phyloP scores from a whole-genome alignment of 306 rosid species.

The Pachyrhizus erosus region DNA sequence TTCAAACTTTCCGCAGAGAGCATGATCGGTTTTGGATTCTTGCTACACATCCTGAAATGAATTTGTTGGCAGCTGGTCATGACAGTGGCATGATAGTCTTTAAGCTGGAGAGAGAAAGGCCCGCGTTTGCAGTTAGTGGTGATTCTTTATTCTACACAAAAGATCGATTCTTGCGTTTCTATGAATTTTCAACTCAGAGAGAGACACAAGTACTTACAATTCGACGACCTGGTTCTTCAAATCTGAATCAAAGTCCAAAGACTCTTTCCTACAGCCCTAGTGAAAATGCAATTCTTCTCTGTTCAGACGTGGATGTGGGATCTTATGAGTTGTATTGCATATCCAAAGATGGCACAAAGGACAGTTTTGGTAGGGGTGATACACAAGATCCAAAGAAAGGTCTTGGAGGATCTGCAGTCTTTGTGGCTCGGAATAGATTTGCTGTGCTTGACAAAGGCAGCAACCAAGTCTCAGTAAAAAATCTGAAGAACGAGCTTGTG shows the following conservation, averaged over 20 bases:
- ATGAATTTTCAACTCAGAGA: slow-evolving; percentile 79
- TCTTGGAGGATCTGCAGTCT: slow-evolving; percentile 88
- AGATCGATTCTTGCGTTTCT: slow-evolving; percentile 86
- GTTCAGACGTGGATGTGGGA: slow-evolving; percentile 92
- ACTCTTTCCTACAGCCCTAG: slow-evolving; percentile 83
- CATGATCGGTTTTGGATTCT: slow-evolving; percentile 99
- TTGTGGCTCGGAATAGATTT: slow-evolving; percentile 91
- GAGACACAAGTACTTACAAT: slow-evolving; percentile 85
- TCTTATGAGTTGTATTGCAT: slow-evolving; percentile 86
- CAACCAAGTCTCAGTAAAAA: slow-evolving; percentile 76
- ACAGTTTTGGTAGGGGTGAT: slow-evolving; percentile 77
- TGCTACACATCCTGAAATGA: slow-evolving; percentile 96
- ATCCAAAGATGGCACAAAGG: slow-evolving; percentile 62
- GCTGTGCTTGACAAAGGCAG: slow-evolving; percentile 86
- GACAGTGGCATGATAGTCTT: slow-evolving; percentile 98
- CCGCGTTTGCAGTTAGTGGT: slow-evolving; percentile 85
- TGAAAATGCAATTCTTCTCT: slow-evolving; percentile 88
- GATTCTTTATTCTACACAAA: slow-evolving; percentile 77
- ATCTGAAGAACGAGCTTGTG: slow-evolving; percentile 74
- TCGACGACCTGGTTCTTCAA: slow-evolving; percentile 83
- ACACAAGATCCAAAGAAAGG: slow-evolving; percentile 92
- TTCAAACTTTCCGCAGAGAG: slow-evolving; percentile 95
- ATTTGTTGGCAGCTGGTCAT: slow-evolving; percentile 96
- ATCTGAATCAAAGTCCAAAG: slow-evolving; percentile 87
- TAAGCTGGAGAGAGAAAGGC: slow-evolving; percentile 94